Percentiles rank a stretch among this genome's conserved stretches.
Evolutionary conservation across 352 stramenopile genomes (phyloP).

Genomic region (Phytophthora melonis): DNA sequence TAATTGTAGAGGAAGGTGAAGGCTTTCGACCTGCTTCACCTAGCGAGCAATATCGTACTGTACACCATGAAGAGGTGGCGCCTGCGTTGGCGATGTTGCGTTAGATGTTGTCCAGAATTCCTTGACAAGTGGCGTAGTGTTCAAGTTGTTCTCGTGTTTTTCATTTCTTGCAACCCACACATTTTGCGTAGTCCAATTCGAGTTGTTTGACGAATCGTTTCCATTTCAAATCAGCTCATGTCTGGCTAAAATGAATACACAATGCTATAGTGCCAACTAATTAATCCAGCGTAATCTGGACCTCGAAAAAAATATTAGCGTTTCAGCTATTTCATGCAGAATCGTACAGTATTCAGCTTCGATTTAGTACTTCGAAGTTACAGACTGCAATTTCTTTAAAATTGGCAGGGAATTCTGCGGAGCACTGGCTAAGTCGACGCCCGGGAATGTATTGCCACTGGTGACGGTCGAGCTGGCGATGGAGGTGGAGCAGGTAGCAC

Average conservation of each 20-base stretch:
- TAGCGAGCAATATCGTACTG: slow-evolving; percentile 13
- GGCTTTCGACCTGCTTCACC: slow-evolving; percentile 29
- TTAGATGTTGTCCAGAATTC: slow-evolving; percentile 4
- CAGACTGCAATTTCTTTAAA: too few relatives aligned
- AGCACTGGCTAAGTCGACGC: slow-evolving; percentile 16
- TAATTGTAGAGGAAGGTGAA: slow-evolving; percentile 35
- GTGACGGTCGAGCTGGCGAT: slow-evolving; percentile 12
- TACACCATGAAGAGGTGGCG: slow-evolving; percentile 8
- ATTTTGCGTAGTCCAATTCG: too few relatives aligned
- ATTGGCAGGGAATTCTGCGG: not conserved
- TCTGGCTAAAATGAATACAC: not conserved
- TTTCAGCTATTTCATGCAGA: too few relatives aligned
- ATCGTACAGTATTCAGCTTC: too few relatives aligned
- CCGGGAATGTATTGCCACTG: not conserved
- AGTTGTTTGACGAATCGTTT: too few relatives aligned
- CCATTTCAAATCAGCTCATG: not conserved
- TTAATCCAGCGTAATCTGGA: too few relatives aligned
- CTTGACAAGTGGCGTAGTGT: not conserved
- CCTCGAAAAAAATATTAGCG: too few relatives aligned
- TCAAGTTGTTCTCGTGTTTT: not conserved
- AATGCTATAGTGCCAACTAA: not conserved
- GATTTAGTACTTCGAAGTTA: too few relatives aligned
- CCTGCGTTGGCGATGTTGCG: slow-evolving; percentile 26
- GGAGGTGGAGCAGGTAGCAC: slow-evolving; percentile 29
- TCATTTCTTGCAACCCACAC: not conserved